Percentiles rank a stretch among this genome's conserved stretches.
phyloP scores from a whole-genome alignment of 345 rosid species.

The Luvunga scandens region DNA sequence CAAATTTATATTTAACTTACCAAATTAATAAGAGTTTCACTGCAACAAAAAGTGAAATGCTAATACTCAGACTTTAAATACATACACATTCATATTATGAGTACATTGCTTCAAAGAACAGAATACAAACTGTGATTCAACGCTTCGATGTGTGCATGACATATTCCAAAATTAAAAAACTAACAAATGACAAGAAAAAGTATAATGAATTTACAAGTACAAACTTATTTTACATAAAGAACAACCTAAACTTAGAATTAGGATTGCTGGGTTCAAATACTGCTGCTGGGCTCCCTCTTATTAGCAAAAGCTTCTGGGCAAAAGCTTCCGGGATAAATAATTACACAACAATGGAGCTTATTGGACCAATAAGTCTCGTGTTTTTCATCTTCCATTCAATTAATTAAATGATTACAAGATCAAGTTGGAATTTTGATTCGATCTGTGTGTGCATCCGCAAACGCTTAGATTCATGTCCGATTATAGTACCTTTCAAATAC shows the following conservation, averaged over 20 bases:
- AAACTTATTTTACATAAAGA: not conserved
- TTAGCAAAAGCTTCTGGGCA: not conserved
- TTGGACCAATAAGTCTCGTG: not conserved
- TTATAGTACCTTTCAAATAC: not conserved
- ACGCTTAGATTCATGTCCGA: not conserved
- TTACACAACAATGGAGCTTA: not conserved
- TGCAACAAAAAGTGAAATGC: not conserved
- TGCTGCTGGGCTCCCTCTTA: not conserved
- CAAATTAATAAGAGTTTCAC: not conserved
- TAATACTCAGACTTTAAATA: not conserved
- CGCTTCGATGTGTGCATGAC: not conserved
- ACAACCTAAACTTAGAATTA: not conserved
- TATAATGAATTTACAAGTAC: not conserved
- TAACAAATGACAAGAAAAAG: not conserved
- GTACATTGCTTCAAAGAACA: not conserved
- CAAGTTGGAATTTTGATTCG: not conserved
- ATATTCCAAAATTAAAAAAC: not conserved
- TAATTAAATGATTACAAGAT: not conserved
- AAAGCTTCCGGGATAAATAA: not conserved
- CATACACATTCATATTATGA: not conserved
- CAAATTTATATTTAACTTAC: not conserved
- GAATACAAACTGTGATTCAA: not conserved
- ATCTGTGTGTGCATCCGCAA: not conserved
- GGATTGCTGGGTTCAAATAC: not conserved
- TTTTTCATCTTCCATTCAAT: not conserved